A percentile compares a stretch with the other conserved stretches of the same genome.
phyloP scores from a whole-genome alignment of 768 basidiomycete genomes.

The Leucosporidium creatinivorum region DNA sequence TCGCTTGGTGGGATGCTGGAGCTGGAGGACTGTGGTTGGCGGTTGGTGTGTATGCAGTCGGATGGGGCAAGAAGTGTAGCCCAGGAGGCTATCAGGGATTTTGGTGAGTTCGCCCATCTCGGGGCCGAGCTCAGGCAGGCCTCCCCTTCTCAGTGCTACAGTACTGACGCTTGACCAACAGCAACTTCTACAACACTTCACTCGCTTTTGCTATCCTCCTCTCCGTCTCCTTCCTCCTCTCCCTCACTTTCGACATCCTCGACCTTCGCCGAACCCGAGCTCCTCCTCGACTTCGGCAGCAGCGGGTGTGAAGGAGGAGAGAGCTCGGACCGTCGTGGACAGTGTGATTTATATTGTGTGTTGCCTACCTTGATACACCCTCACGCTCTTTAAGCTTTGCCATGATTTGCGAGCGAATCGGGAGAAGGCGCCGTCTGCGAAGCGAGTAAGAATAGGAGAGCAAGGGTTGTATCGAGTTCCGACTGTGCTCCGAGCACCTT shows the following conservation, averaged over 20 bases:
- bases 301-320: background rate
- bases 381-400: too few species aligned
- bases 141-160: too few species aligned
- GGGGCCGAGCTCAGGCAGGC: too few species aligned
- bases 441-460: too few species aligned
- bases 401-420: too few species aligned
- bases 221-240: background rate
- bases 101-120: constrained; percentile 3
- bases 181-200: constrained; percentile 15
- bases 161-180: background rate
- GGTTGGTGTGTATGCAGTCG: background rate
- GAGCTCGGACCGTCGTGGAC: too few species aligned
- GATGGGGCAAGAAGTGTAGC: background rate
- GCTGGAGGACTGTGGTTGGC: constrained; percentile 1
- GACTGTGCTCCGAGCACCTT: too few species aligned
- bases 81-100: background rate
- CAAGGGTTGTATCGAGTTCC: too few species aligned
- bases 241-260: background rate
- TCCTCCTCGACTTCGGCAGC: background rate
- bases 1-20: background rate
- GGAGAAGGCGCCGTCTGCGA: too few species aligned
- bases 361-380: too few species aligned
- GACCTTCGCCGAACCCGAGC: background rate
- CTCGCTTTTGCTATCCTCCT: constrained; percentile 8
- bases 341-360: too few species aligned